Conservation (phyloP, 805 yeast species). For the Hanseniaspora nectarophila region DNA sequence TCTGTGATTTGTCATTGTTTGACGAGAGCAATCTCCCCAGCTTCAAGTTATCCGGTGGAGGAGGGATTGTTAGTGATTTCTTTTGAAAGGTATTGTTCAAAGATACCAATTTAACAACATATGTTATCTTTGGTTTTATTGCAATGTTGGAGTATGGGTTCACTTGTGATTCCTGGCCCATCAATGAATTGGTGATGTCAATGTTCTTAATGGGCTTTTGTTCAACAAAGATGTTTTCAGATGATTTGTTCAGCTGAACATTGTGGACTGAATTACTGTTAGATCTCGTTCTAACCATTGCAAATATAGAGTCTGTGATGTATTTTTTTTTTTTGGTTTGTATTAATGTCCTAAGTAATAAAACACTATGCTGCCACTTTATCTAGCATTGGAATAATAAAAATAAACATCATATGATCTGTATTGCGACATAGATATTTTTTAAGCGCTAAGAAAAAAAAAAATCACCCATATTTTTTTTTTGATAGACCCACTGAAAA, state of each 20-base stretch:
- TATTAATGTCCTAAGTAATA: no score
- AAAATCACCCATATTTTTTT: no score
- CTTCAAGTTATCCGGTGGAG: constrained; percentile 68
- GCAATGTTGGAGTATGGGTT: constrained; percentile 8
- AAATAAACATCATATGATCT: no score
- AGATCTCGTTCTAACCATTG: constrained; percentile 8
- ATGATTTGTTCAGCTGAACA: background rate
- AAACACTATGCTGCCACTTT: no score
- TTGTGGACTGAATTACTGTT: constrained; percentile 7
- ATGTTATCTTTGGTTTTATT: constrained; percentile 30
- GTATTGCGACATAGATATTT: no score
- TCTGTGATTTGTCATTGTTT: constrained; percentile 10
- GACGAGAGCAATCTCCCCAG: constrained; percentile 74
- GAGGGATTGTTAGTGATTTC: constrained; percentile 69
- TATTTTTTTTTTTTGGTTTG: no score
- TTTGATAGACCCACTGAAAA: no score
- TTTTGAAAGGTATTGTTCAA: constrained; percentile 72
- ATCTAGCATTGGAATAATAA: no score
- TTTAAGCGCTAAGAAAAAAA: background rate
- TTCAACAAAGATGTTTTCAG: background rate
- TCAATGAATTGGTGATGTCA: background rate
- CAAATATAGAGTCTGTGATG: no score
- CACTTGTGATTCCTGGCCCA: constrained; percentile 1
- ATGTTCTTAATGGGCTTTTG: background rate
- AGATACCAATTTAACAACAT: constrained; percentile 60